Evolutionary conservation across 129 eudicot species (phyloP).

Genomic region (Flaveria brownii): DNA sequence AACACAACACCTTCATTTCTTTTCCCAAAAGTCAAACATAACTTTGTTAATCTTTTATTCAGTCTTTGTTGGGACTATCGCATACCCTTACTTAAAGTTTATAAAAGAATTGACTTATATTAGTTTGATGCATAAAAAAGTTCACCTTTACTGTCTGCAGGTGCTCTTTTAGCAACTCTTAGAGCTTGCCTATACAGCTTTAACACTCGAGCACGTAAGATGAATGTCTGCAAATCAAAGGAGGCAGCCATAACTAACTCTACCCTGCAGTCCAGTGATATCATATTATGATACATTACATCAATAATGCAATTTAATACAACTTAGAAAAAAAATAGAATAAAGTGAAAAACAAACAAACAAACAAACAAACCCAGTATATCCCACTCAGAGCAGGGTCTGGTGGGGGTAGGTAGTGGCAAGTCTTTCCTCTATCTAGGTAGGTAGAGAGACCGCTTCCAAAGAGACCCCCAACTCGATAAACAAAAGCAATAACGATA

Average conservation of each 20-base stretch:
- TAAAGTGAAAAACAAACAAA: too few species aligned
- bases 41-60: neutral
- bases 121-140: neutral
- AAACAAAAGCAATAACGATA: too few species aligned
- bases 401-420: too few species aligned
- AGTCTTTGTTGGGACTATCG: neutral
- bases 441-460: too few species aligned
- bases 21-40: neutral
- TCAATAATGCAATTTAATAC: too few species aligned
- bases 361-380: too few species aligned
- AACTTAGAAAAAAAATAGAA: too few species aligned
- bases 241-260: conserved; percentile 48
- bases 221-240: conserved; percentile 74
- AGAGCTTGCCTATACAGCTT: conserved; percentile 85
- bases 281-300: conserved; percentile 3
- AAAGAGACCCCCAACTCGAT: too few species aligned
- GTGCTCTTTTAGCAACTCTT: conserved; percentile 65
- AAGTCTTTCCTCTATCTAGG: too few species aligned
- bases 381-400: too few species aligned
- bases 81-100: neutral
- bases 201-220: conserved; percentile 76
- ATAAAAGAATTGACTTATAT: neutral
- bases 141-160: conserved; percentile 61
- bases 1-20: conserved; percentile 1
- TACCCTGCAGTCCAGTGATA: conserved; percentile 13